Percentiles rank a stretch among this genome's conserved stretches.
These are phyloP conservation scores for Candida pseudoglaebosa DNA, from an alignment of 805 yeast species.

Conservation along the genomic window DNA sequence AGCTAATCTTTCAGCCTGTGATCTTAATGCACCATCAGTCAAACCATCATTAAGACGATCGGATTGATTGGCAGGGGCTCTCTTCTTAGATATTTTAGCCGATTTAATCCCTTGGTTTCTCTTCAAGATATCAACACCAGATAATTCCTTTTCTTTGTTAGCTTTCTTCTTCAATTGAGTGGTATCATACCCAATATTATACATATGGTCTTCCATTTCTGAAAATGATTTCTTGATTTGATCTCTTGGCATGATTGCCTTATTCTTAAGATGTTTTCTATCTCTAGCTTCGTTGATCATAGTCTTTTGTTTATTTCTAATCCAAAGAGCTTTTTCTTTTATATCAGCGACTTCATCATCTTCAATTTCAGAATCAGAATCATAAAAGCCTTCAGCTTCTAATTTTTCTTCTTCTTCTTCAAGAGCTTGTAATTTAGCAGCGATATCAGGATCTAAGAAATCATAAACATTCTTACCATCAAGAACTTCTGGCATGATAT, in stretches of 20 bases:
- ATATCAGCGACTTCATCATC: conserved; percentile 69
- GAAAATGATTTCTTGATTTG: conserved; percentile 69
- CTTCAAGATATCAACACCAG: conserved; percentile 81
- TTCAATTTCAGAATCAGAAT: conserved; percentile 57
- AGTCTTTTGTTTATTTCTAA: conserved; percentile 89
- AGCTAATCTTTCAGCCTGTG: conserved; percentile 81
- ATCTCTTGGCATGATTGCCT: conserved; percentile 87
- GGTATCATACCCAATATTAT: conserved; percentile 85
- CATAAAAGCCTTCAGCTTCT: conserved; percentile 93
- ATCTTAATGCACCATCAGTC: conserved; percentile 71
- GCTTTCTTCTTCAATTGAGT: conserved; percentile 45
- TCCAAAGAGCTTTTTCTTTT: conserved; percentile 88
- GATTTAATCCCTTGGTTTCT: conserved; percentile 43
- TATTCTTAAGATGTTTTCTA: conserved; percentile 82
- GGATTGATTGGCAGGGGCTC: conserved; percentile 55
- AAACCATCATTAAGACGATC: conserved; percentile 87
- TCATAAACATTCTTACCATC: conserved; percentile 97
- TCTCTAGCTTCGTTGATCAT: conserved; percentile 87
- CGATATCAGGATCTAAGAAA: conserved; percentile 94
- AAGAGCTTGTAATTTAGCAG: conserved; percentile 85
- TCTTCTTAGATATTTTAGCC: conserved; percentile 42
- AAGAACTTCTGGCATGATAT: conserved; percentile 92
- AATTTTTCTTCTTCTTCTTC: conserved; percentile 97
- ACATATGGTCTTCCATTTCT: conserved; percentile 87
- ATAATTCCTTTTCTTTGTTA: conserved; percentile 44